Base-by-base conservation (phyloP, 768 basidiomycete genomes). In the Dentipellis fragilis region DNA sequence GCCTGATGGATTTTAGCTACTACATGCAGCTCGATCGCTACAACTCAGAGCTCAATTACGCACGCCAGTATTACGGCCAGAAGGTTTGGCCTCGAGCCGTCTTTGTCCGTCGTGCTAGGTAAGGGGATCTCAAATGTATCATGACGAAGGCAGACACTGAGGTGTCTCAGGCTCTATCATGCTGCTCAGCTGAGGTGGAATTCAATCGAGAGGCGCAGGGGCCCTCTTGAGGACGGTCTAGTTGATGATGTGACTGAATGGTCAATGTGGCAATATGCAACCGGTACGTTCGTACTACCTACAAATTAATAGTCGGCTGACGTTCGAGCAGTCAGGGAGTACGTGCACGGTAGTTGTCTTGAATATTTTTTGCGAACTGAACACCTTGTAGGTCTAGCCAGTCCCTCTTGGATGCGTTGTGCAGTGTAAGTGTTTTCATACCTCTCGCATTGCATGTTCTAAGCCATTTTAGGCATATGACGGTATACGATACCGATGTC, bases 61-160 rank as follows among this genome's bases (percentile, higher is more conserved):
- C 83, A 45, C 78, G 84, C 19, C 80, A 80, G 58, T 83, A 84
- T 65, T 78, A 80, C 17, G 75, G 77, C 38, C 89, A 92, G 67
- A 86, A 87, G 66, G 75, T 75, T 11, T 90, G 86, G 87, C 89
- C 89, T 12, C 73, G 89, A 61, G 80, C 84, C 16, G 75, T 88
- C 7, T 83, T 79, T 62, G 75, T 87, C 52, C 76, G 84, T 34
- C 76, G 80, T 49, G 85, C 85, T 22, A 72, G 85, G 86, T 84
- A 63, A 40, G 72, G 62, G 9, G 16, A 48, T 1, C n/a, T 6
- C 29, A 6, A 22, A 7, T 37, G 38, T 16, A 19, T 40, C 6
- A 10, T 47, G 8, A 37, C 5, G 2, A n/a, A 47, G 17, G 29
- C 37, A 39, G 17, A 48, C 52, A 2, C 46, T 37, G 49, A 39